These are phyloP conservation scores for Metarhizium album DNA, from an alignment of 2,329 filamentous ascomycete genomes.

Conservation along the genomic window DNA sequence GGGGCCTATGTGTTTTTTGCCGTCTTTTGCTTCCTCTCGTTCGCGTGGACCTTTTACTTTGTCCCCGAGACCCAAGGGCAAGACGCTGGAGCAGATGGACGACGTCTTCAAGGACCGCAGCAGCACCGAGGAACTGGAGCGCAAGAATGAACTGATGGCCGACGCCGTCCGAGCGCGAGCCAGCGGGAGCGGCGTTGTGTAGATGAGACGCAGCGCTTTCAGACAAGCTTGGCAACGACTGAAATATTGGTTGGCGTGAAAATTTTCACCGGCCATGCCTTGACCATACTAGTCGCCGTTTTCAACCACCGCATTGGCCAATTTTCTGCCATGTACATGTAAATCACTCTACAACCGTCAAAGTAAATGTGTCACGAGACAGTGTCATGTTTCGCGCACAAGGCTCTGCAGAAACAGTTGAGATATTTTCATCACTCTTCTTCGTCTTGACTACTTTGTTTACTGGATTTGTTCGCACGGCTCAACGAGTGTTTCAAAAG, in stretches of 20 bases:
- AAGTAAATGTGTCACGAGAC: too few relatives aligned
- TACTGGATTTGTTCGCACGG: neutral
- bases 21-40: constrained; percentile 46
- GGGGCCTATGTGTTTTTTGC: constrained; percentile 51
- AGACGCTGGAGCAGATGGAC: constrained; percentile 45
- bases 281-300: too few relatives aligned
- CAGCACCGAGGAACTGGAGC: constrained; percentile 12
- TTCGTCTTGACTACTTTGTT: neutral
- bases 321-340: too few relatives aligned
- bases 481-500: neutral
- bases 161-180: constrained; percentile 3
- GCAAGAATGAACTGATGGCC: constrained; percentile 3
- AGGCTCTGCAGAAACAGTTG: neutral
- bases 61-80: constrained; percentile 47
- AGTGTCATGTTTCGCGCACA: too few relatives aligned
- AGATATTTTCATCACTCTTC: neutral
- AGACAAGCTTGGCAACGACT: too few relatives aligned
- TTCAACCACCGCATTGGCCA: too few relatives aligned
- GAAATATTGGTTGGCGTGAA: too few relatives aligned
- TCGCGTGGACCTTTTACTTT: constrained; percentile 39
- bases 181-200: neutral
- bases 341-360: too few relatives aligned
- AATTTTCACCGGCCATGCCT: too few relatives aligned
- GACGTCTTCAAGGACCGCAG: constrained; percentile 19
- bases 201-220: neutral